phyloP scores from a whole-genome alignment of 1,139 yeast species.

The Starmera stellimalicola region DNA sequence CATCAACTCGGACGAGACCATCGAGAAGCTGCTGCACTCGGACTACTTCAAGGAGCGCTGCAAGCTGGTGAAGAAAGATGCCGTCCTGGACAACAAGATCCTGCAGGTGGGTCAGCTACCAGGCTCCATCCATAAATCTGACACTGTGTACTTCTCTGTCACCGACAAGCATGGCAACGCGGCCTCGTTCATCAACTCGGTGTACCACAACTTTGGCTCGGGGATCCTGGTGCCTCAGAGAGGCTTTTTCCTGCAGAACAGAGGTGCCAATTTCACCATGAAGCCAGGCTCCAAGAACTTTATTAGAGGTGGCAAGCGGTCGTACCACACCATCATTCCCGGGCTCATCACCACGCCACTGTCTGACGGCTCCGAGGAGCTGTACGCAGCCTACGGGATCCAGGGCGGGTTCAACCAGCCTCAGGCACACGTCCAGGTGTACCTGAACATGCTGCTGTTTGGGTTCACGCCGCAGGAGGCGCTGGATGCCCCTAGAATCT shows the following conservation, averaged over 20 bases:
- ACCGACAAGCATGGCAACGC: slow-evolving; percentile 71
- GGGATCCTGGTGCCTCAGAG: slow-evolving; percentile 54
- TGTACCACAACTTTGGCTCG: slow-evolving; percentile 64
- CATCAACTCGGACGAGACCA: slow-evolving; percentile 14
- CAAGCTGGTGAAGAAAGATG: slow-evolving; percentile 30
- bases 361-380: slow-evolving; percentile 28
- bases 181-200: slow-evolving; percentile 73
- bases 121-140: slow-evolving; percentile 55
- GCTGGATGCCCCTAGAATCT: slow-evolving; percentile 67
- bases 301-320: slow-evolving; percentile 62
- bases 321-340: slow-evolving; percentile 81
- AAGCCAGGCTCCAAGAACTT: slow-evolving; percentile 48
- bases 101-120: slow-evolving; percentile 46
- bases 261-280: slow-evolving; percentile 70
- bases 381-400: slow-evolving; percentile 69
- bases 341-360: slow-evolving; percentile 53
- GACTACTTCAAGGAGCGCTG: slow-evolving; percentile 44
- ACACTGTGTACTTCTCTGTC: slow-evolving; percentile 68
- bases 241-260: slow-evolving; percentile 68
- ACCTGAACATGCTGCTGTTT: slow-evolving; percentile 53
- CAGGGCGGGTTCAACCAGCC: slow-evolving; percentile 92
- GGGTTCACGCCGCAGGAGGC: slow-evolving; percentile 67
- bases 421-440: slow-evolving; percentile 77
- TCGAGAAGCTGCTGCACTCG: slow-evolving; percentile 26
- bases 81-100: slow-evolving; percentile 33